phyloP scores from a whole-genome alignment of 2,329 filamentous ascomycete species.

The Plectosphaerella cucumerina region DNA sequence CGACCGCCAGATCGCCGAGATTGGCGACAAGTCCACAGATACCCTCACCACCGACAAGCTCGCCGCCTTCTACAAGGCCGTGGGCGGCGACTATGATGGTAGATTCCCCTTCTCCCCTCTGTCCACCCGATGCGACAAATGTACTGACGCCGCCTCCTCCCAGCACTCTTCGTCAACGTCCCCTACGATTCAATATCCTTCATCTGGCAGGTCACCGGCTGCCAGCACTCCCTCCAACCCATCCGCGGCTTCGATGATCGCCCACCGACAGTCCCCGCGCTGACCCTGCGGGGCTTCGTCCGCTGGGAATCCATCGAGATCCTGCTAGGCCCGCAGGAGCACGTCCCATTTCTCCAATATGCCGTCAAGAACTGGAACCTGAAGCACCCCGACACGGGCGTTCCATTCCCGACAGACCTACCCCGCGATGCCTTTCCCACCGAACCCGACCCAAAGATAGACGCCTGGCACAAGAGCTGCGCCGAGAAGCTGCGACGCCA shows the following conservation, averaged over 20 bases:
- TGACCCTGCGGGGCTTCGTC: conserved; percentile 81
- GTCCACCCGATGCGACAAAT: not conserved
- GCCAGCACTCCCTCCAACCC: conserved; percentile 81
- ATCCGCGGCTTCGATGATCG: conserved; percentile 63
- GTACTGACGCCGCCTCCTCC: conserved; percentile 7
- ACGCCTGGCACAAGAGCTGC: conserved; percentile 79
- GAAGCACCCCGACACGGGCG: conserved; percentile 68
- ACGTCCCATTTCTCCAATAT: conserved; percentile 77
- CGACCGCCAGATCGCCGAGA: conserved; percentile 44
- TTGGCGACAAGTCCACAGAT: conserved; percentile 52
- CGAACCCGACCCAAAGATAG: conserved; percentile 72
- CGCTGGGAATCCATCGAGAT: conserved; percentile 93
- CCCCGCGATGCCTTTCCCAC: conserved; percentile 64
- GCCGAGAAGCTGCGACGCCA: conserved; percentile 66
- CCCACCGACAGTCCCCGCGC: conserved; percentile 72
- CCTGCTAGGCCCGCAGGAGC: conserved; percentile 80
- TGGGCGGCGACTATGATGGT: conserved; percentile 74
- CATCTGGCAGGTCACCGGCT: conserved; percentile 89
- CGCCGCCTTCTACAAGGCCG: conserved; percentile 70
- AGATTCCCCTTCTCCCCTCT: conserved; percentile 15
- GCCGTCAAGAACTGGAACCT: conserved; percentile 76
- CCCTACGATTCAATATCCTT: conserved; percentile 75
- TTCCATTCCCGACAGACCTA: conserved; percentile 58
- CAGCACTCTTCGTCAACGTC: conserved; percentile 72
- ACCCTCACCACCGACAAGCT: conserved; percentile 64